Conservation (phyloP, 1,284 basidiomycete species). For the Sporisorium exsertum region DNA sequence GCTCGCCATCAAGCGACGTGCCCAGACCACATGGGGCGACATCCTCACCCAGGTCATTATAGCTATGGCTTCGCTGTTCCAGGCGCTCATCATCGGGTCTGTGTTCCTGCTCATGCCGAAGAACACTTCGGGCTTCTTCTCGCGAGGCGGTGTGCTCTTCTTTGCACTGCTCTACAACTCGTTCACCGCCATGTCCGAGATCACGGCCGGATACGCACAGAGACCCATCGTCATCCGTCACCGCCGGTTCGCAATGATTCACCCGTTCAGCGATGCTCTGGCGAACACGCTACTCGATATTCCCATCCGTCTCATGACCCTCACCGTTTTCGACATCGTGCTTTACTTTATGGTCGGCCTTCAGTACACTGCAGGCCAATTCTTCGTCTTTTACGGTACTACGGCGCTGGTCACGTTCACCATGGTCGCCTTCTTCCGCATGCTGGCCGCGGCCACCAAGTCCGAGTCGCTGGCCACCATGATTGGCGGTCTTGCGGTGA, state of each 20-base stretch:
- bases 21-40: constrained; percentile 78
- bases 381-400: constrained; percentile 57
- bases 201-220: constrained; percentile 54
- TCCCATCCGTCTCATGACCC: constrained; percentile 49
- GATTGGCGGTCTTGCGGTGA: constrained; percentile 56
- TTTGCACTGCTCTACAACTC: constrained; percentile 70
- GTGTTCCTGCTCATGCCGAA: constrained; percentile 78
- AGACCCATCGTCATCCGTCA: constrained; percentile 63
- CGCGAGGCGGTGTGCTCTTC: constrained; percentile 76
- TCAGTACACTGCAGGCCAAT: constrained; percentile 44
- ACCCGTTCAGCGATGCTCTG: constrained; percentile 55
- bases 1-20: constrained; percentile 76
- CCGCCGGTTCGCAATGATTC: constrained; percentile 55
- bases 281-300: constrained; percentile 61
- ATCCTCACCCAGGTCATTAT: constrained; percentile 70
- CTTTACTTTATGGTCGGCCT: constrained; percentile 64
- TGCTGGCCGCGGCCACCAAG: constrained; percentile 43
- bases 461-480: constrained; percentile 54
- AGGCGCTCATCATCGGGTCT: constrained; percentile 81
- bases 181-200: constrained; percentile 70
- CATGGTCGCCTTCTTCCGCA: constrained; percentile 64
- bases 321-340: constrained; percentile 52
- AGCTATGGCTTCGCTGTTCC: constrained; percentile 68
- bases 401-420: constrained; percentile 47
- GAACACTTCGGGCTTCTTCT: constrained; percentile 79